Percentiles rank a stretch among this genome's conserved stretches.
phyloP scores from a whole-genome alignment of 164 flowering plant species.

The Liriodendron chinense region DNA sequence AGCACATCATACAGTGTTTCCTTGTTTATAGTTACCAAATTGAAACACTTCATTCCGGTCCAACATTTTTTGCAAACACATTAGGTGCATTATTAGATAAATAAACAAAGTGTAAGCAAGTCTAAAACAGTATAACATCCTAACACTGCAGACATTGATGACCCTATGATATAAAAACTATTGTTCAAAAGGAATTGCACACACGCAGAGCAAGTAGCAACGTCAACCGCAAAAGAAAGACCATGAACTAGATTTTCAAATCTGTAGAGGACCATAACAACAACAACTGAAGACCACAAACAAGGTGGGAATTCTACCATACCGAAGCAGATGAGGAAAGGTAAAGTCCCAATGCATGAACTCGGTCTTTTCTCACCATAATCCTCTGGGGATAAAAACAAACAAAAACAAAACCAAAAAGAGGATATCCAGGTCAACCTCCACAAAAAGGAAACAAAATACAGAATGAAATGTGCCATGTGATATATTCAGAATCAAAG shows the following conservation, averaged over 20 bases:
- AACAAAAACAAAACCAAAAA: background rate
- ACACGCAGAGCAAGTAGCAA: background rate
- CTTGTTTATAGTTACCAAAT: background rate
- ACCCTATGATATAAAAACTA: background rate
- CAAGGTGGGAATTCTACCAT: slow-evolving; percentile 13
- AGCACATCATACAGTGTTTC: background rate
- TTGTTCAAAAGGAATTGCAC: background rate
- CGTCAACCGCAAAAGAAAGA: background rate
- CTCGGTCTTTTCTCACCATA: slow-evolving; percentile 28
- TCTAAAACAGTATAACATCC: background rate
- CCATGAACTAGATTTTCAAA: background rate
- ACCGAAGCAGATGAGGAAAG: slow-evolving; percentile 55
- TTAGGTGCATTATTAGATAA: background rate
- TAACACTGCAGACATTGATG: background rate
- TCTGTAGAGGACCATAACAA: background rate
- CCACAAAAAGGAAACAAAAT: background rate
- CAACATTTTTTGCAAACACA: background rate
- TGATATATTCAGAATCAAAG: background rate
- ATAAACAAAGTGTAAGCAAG: background rate
- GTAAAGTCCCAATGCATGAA: slow-evolving; percentile 21
- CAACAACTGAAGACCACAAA: background rate
- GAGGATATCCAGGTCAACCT: background rate
- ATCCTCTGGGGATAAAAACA: slow-evolving; percentile 25
- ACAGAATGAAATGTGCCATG: background rate
- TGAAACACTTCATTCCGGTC: background rate